Percentiles rank a stretch among this genome's conserved stretches.
Evolutionary conservation across 495 filamentous ascomycete genomes (phyloP).

Genomic region (Clavariopsis aquatica): DNA sequence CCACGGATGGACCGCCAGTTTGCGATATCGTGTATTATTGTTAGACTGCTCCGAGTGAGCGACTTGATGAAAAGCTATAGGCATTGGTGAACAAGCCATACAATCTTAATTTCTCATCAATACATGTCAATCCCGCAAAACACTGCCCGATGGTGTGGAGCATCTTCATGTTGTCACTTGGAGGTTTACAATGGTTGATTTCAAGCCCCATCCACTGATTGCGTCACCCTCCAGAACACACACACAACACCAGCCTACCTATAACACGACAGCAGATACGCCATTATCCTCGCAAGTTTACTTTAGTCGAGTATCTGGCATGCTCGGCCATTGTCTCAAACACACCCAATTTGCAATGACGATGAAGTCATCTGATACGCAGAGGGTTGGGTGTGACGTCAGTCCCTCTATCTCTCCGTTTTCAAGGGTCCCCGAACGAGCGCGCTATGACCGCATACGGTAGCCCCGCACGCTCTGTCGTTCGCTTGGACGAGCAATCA

Average conservation of each 20-base stretch:
- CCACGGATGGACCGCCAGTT: neutral
- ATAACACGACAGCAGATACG: neutral
- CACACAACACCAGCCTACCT: neutral
- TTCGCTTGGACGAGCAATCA: neutral
- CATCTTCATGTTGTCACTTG: neutral
- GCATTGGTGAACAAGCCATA: too few species aligned
- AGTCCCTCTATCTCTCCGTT: neutral
- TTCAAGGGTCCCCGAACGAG: neutral
- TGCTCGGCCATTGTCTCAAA: neutral
- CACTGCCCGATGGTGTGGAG: too few species aligned
- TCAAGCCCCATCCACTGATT: neutral
- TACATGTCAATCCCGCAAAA: too few species aligned
- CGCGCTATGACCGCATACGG: slow-evolving; percentile 1
- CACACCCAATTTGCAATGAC: neutral
- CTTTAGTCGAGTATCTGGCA: neutral
- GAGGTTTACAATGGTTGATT: neutral
- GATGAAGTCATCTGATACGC: neutral
- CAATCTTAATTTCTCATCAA: too few species aligned
- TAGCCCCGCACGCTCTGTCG: neutral
- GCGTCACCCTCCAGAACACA: neutral
- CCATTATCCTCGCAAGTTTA: neutral
- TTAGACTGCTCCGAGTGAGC: neutral
- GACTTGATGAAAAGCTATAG: too few species aligned
- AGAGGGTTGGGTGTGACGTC: slow-evolving; percentile 26
- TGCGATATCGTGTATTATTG: neutral